A percentile compares a stretch with the other conserved stretches of the same genome.
Conservation (phyloP, 139 green algal genomes). For the Auxenochlorella pyrenoidosa region DNA sequence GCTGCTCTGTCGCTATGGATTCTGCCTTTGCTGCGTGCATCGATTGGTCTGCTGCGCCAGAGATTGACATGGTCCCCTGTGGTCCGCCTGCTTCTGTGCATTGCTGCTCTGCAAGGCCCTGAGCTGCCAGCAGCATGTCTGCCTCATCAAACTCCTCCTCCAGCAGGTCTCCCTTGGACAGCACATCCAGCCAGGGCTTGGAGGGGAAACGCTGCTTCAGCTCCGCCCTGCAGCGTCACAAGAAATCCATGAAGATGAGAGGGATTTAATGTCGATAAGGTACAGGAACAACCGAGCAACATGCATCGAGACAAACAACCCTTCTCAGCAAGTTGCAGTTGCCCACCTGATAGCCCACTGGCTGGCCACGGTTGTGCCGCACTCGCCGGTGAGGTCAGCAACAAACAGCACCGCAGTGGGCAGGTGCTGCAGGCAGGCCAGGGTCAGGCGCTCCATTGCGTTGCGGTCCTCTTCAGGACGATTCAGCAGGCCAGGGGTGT, state of each 20-base stretch:
- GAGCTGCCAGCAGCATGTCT: conserved; percentile 4
- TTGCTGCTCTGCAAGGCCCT: not conserved
- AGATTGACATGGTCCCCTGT: not conserved
- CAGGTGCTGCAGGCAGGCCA: conserved; percentile 90
- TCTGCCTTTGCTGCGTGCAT: not conserved
- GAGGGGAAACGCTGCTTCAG: conserved; percentile 73
- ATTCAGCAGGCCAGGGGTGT: conserved; percentile 94
- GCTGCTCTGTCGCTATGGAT: not conserved
- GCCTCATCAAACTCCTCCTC: conserved; percentile 55
- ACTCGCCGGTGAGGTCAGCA: conserved; percentile 91
- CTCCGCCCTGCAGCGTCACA: conserved; percentile 43
- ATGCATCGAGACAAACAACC: too few relatives aligned
- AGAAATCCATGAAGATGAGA: conserved; percentile 32
- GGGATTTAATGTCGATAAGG: not conserved
- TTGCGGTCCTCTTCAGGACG: conserved; percentile 88
- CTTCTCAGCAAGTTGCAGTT: too few relatives aligned
- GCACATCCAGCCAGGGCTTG: conserved; percentile 93
- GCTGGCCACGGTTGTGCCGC: conserved; percentile 81
- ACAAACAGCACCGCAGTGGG: conserved; percentile 91
- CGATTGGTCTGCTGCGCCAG: not conserved
- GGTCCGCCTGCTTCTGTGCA: too few relatives aligned
- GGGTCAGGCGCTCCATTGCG: conserved; percentile 94
- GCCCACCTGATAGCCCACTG: conserved; percentile 75
- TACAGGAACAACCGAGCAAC: not conserved
- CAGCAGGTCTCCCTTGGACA: conserved; percentile 94